These are phyloP conservation scores for Penicillium sp. DNA, from an alignment of 2,329 filamentous ascomycete genomes.

Conservation along the genomic window DNA sequence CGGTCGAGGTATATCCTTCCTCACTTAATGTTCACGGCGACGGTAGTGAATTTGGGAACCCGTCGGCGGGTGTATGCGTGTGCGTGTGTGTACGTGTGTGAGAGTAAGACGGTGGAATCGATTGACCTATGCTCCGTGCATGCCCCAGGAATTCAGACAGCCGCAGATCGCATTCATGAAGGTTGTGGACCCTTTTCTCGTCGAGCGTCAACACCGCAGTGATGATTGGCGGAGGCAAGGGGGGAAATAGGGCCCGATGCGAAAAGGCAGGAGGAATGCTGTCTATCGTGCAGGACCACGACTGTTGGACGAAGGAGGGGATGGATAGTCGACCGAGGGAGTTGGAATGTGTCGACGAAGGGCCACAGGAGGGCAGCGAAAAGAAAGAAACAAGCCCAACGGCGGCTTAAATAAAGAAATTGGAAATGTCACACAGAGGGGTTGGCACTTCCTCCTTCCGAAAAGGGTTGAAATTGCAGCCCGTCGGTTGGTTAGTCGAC, in stretches of 20 bases:
- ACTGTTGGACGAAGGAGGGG: not conserved
- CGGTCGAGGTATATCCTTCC: slow-evolving; percentile 3
- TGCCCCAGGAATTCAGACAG: slow-evolving; percentile 38
- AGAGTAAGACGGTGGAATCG: slow-evolving; percentile 16
- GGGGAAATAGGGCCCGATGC: slow-evolving; percentile 17
- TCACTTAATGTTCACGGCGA: slow-evolving; percentile 5
- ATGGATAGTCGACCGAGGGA: slow-evolving; percentile 11
- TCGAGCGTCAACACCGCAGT: slow-evolving; percentile 20
- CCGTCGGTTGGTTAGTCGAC: not conserved
- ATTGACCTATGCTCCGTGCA: slow-evolving; percentile 39
- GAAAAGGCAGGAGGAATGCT: slow-evolving; percentile 27
- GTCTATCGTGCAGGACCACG: slow-evolving; percentile 23
- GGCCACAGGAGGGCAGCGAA: slow-evolving; percentile 7
- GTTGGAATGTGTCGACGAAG: slow-evolving; percentile 12
- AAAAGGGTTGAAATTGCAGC: not conserved
- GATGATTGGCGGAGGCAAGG: slow-evolving; percentile 33
- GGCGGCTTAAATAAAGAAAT: slow-evolving; percentile 1
- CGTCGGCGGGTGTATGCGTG: not conserved
- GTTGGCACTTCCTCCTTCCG: slow-evolving; percentile 1
- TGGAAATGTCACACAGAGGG: slow-evolving; percentile 10
- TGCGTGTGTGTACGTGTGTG: slow-evolving; percentile 10
- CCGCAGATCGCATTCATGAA: slow-evolving; percentile 35
- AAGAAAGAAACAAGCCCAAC: slow-evolving; percentile 17
- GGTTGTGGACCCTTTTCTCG: slow-evolving; percentile 20
- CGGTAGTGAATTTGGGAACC: not conserved